Evolutionary conservation across 83 land plant species (phyloP).

Genomic region (Thuja plicata): DNA sequence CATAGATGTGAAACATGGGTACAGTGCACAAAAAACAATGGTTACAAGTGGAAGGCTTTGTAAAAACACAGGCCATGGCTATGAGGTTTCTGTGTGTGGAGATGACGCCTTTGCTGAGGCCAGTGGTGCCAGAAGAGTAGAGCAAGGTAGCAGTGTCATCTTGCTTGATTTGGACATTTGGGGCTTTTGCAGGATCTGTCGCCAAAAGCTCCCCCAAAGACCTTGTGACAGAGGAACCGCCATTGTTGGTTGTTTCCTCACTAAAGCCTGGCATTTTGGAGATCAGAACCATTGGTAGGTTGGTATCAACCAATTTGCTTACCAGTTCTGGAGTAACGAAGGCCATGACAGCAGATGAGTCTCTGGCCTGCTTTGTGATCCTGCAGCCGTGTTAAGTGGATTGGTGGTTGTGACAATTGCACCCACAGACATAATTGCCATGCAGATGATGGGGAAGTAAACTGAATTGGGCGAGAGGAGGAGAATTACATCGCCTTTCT

Average conservation of each 20-base stretch:
- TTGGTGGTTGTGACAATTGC: conserved; percentile 23
- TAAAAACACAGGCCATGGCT: conserved; percentile 43
- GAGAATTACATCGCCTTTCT: conserved; percentile 23
- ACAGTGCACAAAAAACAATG: conserved; percentile 51
- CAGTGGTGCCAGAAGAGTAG: conserved; percentile 96
- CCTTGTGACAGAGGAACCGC: too few species aligned
- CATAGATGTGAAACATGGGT: too few species aligned
- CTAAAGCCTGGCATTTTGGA: background rate
- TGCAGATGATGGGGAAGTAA: conserved; percentile 9
- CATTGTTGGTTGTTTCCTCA: background rate
- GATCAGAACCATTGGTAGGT: background rate
- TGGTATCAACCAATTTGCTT: background rate
- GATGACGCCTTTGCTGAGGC: conserved; percentile 85
- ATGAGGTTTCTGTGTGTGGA: conserved; percentile 82
- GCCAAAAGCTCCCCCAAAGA: background rate
- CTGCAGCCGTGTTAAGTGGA: conserved; percentile 21
- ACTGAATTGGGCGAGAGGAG: conserved; percentile 24
- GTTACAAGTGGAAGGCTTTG: conserved; percentile 4
- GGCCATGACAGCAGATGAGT: conserved; percentile 15
- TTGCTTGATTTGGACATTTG: conserved; percentile 51
- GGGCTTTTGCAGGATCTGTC: conserved; percentile 19
- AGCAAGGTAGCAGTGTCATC: conserved; percentile 82
- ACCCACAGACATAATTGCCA: conserved; percentile 17
- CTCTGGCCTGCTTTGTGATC: conserved; percentile 18
- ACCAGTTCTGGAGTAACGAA: conserved; percentile 1